Base-by-base conservation (phyloP, 2,329 filamentous ascomycete species). In the Arachnomyces sp. region DNA sequence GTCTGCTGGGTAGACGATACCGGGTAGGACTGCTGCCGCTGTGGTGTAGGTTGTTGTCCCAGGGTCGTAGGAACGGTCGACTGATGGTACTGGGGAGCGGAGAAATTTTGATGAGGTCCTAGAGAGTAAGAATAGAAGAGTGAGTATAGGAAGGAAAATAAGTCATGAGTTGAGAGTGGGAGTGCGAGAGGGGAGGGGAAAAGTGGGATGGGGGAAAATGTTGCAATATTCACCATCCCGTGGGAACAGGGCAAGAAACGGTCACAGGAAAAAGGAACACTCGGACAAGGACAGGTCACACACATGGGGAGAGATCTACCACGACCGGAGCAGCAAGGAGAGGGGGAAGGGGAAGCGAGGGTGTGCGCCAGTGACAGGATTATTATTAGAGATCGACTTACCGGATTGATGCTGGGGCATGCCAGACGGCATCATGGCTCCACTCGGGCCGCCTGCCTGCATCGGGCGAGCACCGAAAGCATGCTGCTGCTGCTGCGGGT, bases 41-140 rank as follows among this genome's bases (percentile, higher is more conserved):
- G 51, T 8, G 46, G 46, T 25, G 46, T 47, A 29, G 47, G 37
- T 16, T 51, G 45, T 36, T 52, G 53, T 31, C 47, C 34, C 14
- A 44, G 18, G 8, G 34, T 29, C n/a, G 32, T 21, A 11, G 42
- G 42, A 7, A 44, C n/a, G 14, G 30, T 36, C 21, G 39, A 28
- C 18, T 45, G 43, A 21, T 39, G 30, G 34, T 37, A 41, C 8
- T 28, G 39, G 32, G 39, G 39, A 15, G 30, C 32, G 7, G 39
- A 36, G 16, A 37, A 36, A 21, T 32, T 36, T 14, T 35, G 33
- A 18, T 41, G 39, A 21, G 39, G 39, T 16, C 15, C 38, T 40
- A 30, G 11, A 34, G 6, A 38, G 13, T 12, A 35, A 14, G 25
- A 35, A n/a, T 30, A 15, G 15, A 35, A 21, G 28, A 16, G 13